A percentile compares a stretch with the other conserved stretches of the same genome.
phyloP scores from a whole-genome alignment of 2,329 filamentous ascomycete species.

The Neonectria ditissima region DNA sequence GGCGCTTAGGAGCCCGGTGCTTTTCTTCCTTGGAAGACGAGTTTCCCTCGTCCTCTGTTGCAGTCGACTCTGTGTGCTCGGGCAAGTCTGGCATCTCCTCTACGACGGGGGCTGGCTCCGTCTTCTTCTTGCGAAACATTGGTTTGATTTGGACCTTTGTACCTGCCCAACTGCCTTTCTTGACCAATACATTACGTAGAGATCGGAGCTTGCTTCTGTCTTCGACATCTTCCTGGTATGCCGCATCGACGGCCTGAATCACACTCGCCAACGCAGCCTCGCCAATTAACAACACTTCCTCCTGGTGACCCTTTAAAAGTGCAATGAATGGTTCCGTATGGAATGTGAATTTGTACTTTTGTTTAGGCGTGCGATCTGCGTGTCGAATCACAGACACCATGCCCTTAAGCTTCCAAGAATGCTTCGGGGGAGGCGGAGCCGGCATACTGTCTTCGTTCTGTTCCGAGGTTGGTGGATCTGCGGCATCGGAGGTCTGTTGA shows the following conservation, averaged over 20 bases:
- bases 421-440: slow-evolving; percentile 80
- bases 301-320: slow-evolving; percentile 92
- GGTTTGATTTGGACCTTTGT: slow-evolving; percentile 99
- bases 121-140: slow-evolving; percentile 93
- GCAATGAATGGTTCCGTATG: slow-evolving; percentile 97
- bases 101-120: slow-evolving; percentile 63
- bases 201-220: slow-evolving; percentile 88
- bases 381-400: slow-evolving; percentile 97
- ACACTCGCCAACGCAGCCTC: slow-evolving; percentile 91
- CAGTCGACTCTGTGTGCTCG: slow-evolving; percentile 44
- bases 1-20: slow-evolving; percentile 65
- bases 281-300: slow-evolving; percentile 94
- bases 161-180: slow-evolving; percentile 93
- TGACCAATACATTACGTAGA: slow-evolving; percentile 86
- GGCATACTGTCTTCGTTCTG: slow-evolving; percentile 55
- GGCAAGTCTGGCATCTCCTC: slow-evolving; percentile 51
- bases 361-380: slow-evolving; percentile 96
- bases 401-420: slow-evolving; percentile 98
- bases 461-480: slow-evolving; percentile 47
- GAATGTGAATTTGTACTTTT: slow-evolving; percentile 99
- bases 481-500: slow-evolving; percentile 49
- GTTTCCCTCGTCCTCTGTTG: slow-evolving; percentile 39
- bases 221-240: slow-evolving; percentile 82
- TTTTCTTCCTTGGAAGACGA: slow-evolving; percentile 37
- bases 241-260: slow-evolving; percentile 85